Conservation (phyloP, 164 flowering plant genomes). For the grape (Vitis vinifera) region DNA sequence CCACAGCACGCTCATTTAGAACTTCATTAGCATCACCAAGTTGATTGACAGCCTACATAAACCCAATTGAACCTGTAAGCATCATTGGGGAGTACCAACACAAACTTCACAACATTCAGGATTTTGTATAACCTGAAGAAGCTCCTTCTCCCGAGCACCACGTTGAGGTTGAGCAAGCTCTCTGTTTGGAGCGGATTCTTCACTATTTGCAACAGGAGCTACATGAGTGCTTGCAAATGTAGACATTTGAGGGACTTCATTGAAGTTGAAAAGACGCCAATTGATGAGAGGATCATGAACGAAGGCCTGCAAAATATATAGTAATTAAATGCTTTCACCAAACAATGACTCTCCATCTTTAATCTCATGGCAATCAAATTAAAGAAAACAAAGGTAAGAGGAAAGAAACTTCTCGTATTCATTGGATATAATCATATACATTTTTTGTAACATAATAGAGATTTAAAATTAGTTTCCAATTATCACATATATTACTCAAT, state of each 20-base stretch:
- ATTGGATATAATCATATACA: too few relatives aligned
- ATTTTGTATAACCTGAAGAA: slow-evolving; percentile 69
- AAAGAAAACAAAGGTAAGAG: background rate
- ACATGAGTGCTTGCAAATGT: slow-evolving; percentile 52
- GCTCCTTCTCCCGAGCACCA: slow-evolving; percentile 87
- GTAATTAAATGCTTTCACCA: too few relatives aligned
- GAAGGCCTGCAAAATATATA: slow-evolving; percentile 73
- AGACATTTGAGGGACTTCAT: slow-evolving; percentile 89
- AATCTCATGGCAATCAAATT: too few relatives aligned
- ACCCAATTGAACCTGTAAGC: slow-evolving; percentile 2
- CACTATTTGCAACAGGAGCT: slow-evolving; percentile 66
- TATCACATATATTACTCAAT: background rate
- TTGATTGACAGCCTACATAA: slow-evolving; percentile 85
- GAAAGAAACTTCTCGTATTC: too few relatives aligned
- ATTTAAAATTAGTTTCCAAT: too few relatives aligned
- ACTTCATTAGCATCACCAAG: slow-evolving; percentile 99
- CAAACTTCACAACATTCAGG: background rate
- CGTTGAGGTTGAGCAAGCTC: slow-evolving; percentile 87
- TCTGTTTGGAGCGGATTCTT: slow-evolving; percentile 57
- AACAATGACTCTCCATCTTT: background rate
- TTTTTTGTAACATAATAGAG: too few relatives aligned
- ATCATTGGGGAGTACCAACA: background rate
- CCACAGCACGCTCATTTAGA: slow-evolving; percentile 90
- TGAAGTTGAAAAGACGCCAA: slow-evolving; percentile 97
- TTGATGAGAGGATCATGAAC: slow-evolving; percentile 98